These are phyloP conservation scores for Colletotrichum gloeosporioides DNA, from an alignment of 2,329 filamentous ascomycete genomes.

Conservation along the genomic window DNA sequence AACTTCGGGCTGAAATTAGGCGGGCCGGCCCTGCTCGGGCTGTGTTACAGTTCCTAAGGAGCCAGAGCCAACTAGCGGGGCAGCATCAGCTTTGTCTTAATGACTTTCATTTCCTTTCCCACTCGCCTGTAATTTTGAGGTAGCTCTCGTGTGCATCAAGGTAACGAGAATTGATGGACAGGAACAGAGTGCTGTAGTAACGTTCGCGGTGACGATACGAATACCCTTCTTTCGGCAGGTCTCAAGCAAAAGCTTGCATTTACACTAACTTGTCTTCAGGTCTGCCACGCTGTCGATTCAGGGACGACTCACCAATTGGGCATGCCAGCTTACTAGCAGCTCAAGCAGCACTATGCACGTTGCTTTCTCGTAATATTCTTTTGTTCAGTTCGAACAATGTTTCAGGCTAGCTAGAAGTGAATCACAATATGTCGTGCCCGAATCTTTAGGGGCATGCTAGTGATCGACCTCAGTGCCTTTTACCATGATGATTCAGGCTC, in stretches of 20 bases:
- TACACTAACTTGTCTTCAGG: not conserved
- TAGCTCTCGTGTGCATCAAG: not conserved
- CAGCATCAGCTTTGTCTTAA: not conserved
- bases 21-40: not conserved
- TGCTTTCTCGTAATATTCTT: not conserved
- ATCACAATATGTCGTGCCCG: not conserved
- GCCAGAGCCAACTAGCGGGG: not conserved
- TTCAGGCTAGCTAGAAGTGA: not conserved
- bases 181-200: accelerated
- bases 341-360: not conserved
- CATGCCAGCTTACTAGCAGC: not conserved
- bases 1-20: not conserved
- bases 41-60: not conserved
- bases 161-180: not conserved
- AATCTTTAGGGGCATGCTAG: not conserved
- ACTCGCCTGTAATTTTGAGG: not conserved
- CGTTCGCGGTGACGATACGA: not conserved
- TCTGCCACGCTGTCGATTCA: not conserved
- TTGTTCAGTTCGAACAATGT: accelerated
- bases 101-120: not conserved
- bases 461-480: not conserved
- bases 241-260: not conserved
- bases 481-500: not conserved
- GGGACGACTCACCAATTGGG: not conserved
- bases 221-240: not conserved